Base-by-base conservation (phyloP, 208 protist genomes). In the Leishmania lainsoni region DNA sequence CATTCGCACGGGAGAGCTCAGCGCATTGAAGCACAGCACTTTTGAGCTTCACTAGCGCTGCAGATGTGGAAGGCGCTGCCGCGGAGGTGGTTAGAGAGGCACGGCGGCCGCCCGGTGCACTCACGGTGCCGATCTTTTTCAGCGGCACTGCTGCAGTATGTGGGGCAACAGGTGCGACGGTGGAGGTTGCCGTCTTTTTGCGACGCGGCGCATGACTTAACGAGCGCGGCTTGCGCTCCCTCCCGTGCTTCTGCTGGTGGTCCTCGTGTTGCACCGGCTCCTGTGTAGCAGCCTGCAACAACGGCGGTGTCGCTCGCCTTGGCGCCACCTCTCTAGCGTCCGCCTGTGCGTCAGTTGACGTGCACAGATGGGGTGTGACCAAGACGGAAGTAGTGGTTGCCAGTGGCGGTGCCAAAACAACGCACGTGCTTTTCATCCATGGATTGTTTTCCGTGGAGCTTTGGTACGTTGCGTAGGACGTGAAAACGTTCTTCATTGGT, bases 1-100 rank as follows among this genome's bases (percentile, higher is more conserved):
- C 84, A 45, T 89, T 85, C 8, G 80, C 78, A 29, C 87, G 87
- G 0, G 87, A 91, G 45, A 91, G 73, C 77, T 89, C 79, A 12
- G 87, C 79, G 45, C 87, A 83, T 49, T 66, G 79, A 39, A 91
- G 45, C 1, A 88, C 48, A 10, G 71, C 80, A 45, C 75, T 83
- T 32, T 56, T 77, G 74, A 81, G 77, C 22, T 39, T 10, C 35
- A 12, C 29, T 14, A 17, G 22, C 20, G 56, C 74, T 2, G 52
- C 20, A 5, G 72, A 16, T 5, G 29, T 45, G 48, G 72, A 35
- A 48, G 56, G 1, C 1, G 58, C 54, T 10, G 45, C 12, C 17
- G 26, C 54, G 22, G 26, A 4, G 32, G 49, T 65, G 66, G 17
- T 29, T 26, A 9, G 42, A 9, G 10, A 8, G 20, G 45, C 22